Base-by-base conservation (phyloP, 2,329 filamentous ascomycete genomes). In the Aspergillus caelatus region DNA sequence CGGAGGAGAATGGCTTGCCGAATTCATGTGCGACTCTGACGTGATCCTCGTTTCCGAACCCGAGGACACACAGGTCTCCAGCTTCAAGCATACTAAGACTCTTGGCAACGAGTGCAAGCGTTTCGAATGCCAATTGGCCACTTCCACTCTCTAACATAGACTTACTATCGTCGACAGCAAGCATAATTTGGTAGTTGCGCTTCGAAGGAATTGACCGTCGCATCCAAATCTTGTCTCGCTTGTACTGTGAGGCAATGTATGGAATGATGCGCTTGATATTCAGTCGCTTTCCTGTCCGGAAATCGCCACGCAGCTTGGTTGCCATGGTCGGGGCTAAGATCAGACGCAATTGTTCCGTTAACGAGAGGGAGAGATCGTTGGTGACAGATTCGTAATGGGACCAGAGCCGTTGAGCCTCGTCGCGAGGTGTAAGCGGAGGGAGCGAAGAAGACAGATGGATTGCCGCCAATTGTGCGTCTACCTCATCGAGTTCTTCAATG, bases 181-280 rank as follows among this genome's bases (percentile, higher is more conserved):
- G 90, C 82, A 99, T 89, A 78, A 99, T 96, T 79, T 99, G 96
- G 80, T 99, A 99, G 62, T 90, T 91, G 46, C 96, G 91, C 80
- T 98, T 98, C 43, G 90, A 94, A 1, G 96, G 96, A 57, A 97
- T 89, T 39, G 88, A 90, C 61, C 96, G 89, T 16, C 96, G 91
- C 90, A 99, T 96, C 95, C 95, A 99, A 80, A 99, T 99, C 84
- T 99, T 99, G 86, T 99, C 95, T 65, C 95, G 92, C 84, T 97
- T 98, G 85, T 97, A 99, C 75, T 91, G 90, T 0, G 94, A 98
- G 1, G 96, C 95, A 71, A 99, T 98, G 81, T 99, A 99, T 0
- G 96, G 95, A 72, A 99, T 99, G 80, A 99, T 99, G 70, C 94
- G 93, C 80, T 98, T 98, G 83, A 99, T 97, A 80, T 98, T 99